Conservation (phyloP, 148 eudicot species). For the Arctostaphylos glauca region DNA sequence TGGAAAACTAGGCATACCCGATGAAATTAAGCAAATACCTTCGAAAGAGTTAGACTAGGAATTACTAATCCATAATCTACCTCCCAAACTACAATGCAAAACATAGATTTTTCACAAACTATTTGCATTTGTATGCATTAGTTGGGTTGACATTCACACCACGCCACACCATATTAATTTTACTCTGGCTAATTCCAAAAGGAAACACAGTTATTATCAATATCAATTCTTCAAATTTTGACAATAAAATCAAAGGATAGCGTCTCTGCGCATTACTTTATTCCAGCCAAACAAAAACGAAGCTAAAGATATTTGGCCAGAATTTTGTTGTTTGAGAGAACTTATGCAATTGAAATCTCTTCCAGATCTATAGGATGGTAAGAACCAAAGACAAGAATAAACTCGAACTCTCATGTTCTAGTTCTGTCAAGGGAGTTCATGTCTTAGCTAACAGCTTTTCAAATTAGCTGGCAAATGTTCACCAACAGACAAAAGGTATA, state of each 20-base stretch:
- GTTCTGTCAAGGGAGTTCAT: too few relatives aligned
- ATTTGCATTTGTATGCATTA: too few relatives aligned
- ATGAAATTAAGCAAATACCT: background rate
- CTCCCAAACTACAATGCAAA: slow-evolving; percentile 1
- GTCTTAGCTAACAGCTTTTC: background rate
- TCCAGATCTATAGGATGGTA: background rate
- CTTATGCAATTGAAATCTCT: background rate
- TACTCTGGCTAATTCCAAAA: background rate
- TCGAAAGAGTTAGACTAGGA: background rate
- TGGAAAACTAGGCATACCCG: background rate
- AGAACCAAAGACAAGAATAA: background rate
- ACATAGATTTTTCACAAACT: background rate
- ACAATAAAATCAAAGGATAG: background rate
- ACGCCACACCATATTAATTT: background rate
- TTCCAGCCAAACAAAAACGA: background rate
- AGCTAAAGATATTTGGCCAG: too few relatives aligned
- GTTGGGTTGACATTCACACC: background rate
- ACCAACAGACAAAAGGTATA: background rate
- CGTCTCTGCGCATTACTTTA: background rate
- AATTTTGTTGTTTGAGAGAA: background rate
- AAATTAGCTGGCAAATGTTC: background rate
- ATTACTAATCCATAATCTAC: background rate
- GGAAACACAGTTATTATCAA: background rate
- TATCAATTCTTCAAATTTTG: background rate
- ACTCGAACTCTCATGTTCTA: background rate